These are phyloP conservation scores for Talaromyces islandicus DNA, from an alignment of 2,329 filamentous ascomycete species.

Conservation along the genomic window DNA sequence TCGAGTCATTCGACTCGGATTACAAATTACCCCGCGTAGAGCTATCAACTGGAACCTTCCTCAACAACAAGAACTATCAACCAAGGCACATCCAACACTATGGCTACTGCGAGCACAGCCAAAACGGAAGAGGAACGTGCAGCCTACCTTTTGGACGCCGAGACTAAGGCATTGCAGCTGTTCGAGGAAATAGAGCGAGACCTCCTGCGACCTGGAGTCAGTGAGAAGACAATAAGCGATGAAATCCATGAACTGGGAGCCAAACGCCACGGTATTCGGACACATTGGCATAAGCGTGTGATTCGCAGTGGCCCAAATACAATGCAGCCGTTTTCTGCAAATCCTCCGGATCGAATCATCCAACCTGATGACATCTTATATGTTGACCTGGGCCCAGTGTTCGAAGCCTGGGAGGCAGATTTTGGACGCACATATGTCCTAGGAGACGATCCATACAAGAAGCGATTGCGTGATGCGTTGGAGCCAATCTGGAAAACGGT, in stretches of 20 bases:
- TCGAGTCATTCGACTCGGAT: not conserved
- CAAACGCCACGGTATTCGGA: constrained; percentile 39
- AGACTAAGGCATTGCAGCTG: constrained; percentile 41
- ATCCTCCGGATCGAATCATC: constrained; percentile 46
- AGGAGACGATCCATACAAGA: constrained; percentile 42
- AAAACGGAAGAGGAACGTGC: constrained; percentile 21
- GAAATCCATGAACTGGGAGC: constrained; percentile 43
- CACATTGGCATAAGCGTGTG: constrained; percentile 50
- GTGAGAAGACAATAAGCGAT: constrained; percentile 43
- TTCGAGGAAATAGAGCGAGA: constrained; percentile 44
- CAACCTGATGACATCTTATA: constrained; percentile 46
- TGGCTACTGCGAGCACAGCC: not conserved
- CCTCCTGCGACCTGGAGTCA: constrained; percentile 44
- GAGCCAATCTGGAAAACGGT: constrained; percentile 44
- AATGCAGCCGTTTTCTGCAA: constrained; percentile 42
- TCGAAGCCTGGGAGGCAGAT: constrained; percentile 50
- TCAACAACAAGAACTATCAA: not conserved
- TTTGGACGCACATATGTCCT: constrained; percentile 50
- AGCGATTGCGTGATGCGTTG: constrained; percentile 39
- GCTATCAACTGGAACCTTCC: not conserved
- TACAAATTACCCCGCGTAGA: not conserved
- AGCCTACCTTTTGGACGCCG: constrained; percentile 39
- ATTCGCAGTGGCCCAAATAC: constrained; percentile 48
- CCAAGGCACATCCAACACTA: not conserved
- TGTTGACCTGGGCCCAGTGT: constrained; percentile 48